These are phyloP conservation scores for Melanopsichium pennsylvanicum DNA, from an alignment of 1,284 basidiomycete species.

Conservation along the genomic window DNA sequence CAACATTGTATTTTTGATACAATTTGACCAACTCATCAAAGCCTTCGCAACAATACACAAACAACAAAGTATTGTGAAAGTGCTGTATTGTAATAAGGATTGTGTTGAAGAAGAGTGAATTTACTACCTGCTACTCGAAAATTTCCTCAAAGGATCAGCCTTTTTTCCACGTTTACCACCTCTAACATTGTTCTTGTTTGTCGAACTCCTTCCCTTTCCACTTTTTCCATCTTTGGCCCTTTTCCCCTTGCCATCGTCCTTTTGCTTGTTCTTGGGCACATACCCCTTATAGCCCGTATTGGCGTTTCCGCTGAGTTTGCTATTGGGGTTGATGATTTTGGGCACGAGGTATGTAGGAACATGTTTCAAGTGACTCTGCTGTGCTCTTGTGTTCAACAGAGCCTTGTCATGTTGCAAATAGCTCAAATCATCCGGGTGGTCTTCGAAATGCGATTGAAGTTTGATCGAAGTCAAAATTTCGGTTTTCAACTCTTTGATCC, in stretches of 20 bases:
- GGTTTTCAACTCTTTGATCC: conserved; percentile 90
- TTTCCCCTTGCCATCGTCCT: background rate
- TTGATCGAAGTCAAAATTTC: conserved; percentile 96
- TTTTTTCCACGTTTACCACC: conserved; percentile 29
- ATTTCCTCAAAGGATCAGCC: conserved; percentile 52
- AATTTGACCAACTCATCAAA: no score
- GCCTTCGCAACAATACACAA: no score
- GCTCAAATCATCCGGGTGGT: conserved; percentile 92
- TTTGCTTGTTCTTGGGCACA: conserved; percentile 28
- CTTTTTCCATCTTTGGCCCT: conserved; percentile 1
- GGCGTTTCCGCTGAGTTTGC: conserved; percentile 1
- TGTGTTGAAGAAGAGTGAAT: no score
- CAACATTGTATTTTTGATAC: no score
- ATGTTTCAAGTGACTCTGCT: conserved; percentile 85
- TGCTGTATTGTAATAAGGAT: no score
- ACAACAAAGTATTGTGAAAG: no score
- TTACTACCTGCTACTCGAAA: no score
- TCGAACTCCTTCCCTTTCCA: conserved; percentile 8
- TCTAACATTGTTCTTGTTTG: conserved; percentile 1
- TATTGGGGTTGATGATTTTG: conserved; percentile 71
- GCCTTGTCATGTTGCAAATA: conserved; percentile 94
- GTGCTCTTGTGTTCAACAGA: conserved; percentile 83
- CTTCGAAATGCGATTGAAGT: conserved; percentile 95
- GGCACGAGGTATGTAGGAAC: conserved; percentile 93
- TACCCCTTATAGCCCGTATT: conserved; percentile 19